Base-by-base conservation (phyloP, 2,329 filamentous ascomycete species). In the Mollisia scopiformis region DNA sequence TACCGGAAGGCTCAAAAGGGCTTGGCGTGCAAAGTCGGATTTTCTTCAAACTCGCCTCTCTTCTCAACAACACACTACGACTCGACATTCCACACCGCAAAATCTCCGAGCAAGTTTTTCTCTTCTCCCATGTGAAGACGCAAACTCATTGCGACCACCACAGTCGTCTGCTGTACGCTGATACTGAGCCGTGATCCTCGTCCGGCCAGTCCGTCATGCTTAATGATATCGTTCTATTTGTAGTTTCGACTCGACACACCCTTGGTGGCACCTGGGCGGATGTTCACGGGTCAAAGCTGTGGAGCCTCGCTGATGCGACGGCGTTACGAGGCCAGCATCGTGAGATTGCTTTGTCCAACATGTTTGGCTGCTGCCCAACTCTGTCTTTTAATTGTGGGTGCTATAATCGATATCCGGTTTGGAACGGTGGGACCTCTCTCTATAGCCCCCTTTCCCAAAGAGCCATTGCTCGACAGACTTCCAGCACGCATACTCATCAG, bases 281-380 rank as follows among this genome's bases (percentile, higher is more conserved):
- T 25, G 39, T 43, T 56, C 28, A 31, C n/a, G n/a, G n/a, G n/a
- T n/a, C 52, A n/a, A 27, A 30, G 31, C 47, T 33, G 31, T 25
- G 13, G 33, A 14, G 35, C 31, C 25, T 25, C 25, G 30, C 49
- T n/a, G 37, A 16, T 47, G 23, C 43, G 43, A n/a, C n/a, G n/a
- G n/a, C n/a, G n/a, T n/a, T n/a, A n/a, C n/a, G n/a, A n/a, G n/a
- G n/a, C 43, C 43, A 49, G 49, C 43, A 58, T 59, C 49, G 28
- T 59, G 60, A 59, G 35, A 59, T 59, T 62, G 46, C 28, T 35
- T 23, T 21, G 27, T 33, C 47, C 28, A 30, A 35, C 51, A 25
- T 55, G 19, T 60, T 51, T 63, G 56, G 54, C 49, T 62, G 58
- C 54, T 62, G 59, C 59, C 54, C 57, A 59, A 62, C 27, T n/a